phyloP scores from a whole-genome alignment of 768 basidiomycete genomes.

The Calocybe gangraenosa region DNA sequence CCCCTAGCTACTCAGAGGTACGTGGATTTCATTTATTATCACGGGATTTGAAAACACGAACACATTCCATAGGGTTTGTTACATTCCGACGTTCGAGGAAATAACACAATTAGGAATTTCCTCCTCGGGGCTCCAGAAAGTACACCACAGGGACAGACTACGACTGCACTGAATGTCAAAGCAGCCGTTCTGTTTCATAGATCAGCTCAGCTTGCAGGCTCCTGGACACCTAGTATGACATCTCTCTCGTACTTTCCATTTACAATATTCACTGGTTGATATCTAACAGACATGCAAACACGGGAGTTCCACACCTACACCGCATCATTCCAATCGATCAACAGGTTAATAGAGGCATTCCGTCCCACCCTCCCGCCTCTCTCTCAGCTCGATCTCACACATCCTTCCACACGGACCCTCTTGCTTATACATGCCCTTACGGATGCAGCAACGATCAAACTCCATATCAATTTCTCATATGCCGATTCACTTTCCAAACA shows the following conservation, averaged over 20 bases:
- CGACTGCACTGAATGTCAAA: conserved; percentile 44
- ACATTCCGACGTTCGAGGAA: conserved; percentile 38
- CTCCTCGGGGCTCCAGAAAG: conserved; percentile 31
- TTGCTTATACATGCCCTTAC: conserved; percentile 45
- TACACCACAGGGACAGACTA: conserved; percentile 29
- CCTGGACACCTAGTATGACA: conserved; percentile 38
- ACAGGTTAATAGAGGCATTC: conserved; percentile 40
- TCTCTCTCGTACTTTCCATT: neutral
- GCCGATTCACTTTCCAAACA: conserved; percentile 37
- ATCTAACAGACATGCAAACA: conserved; percentile 32
- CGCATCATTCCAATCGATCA: conserved; percentile 40
- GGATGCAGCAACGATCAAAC: conserved; percentile 46
- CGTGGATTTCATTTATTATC: conserved; percentile 9
- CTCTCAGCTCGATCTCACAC: conserved; percentile 25
- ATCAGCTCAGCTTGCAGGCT: conserved; percentile 48
- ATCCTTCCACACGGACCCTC: conserved; percentile 32
- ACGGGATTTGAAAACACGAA: conserved; percentile 13
- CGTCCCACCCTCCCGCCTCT: conserved; percentile 30
- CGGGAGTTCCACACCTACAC: conserved; percentile 39
- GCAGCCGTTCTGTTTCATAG: conserved; percentile 57
- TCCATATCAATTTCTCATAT: conserved; percentile 45
- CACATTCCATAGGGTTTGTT: conserved; percentile 35
- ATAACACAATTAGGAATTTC: conserved; percentile 47
- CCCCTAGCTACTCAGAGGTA: conserved; percentile 34
- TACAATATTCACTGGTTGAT: neutral